phyloP scores from a whole-genome alignment of 2,329 filamentous ascomycete genomes.

The Penicillium expansum region DNA sequence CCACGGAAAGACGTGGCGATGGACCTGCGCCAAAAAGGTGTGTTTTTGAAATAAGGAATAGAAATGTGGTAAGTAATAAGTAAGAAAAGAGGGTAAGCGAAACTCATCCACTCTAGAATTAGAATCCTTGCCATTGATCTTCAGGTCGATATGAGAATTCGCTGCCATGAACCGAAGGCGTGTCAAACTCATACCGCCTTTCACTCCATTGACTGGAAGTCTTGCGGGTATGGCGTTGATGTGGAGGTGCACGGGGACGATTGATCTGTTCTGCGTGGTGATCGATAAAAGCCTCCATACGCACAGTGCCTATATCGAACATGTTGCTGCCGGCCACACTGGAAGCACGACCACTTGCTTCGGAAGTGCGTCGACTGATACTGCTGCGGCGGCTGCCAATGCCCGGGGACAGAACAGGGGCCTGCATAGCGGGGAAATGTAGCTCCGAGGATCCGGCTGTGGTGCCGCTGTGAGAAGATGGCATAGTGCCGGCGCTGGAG shows the following conservation, averaged over 20 bases:
- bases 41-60: neutral
- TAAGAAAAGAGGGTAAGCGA: neutral
- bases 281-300: constrained; percentile 96
- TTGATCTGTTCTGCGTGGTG: constrained; percentile 36
- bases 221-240: constrained; percentile 29
- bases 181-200: constrained; percentile 35
- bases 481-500: constrained; percentile 50
- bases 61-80: constrained; percentile 1
- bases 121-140: constrained; percentile 50
- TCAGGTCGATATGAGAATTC: constrained; percentile 42
- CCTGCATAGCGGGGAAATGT: constrained; percentile 39
- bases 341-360: constrained; percentile 48
- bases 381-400: constrained; percentile 40
- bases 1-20: neutral
- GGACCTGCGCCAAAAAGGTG: neutral
- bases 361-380: constrained; percentile 53
- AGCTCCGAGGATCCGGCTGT: constrained; percentile 62
- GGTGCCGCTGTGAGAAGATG: constrained; percentile 51
- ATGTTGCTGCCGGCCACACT: constrained; percentile 55
- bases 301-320: constrained; percentile 86
- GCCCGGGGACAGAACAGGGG: constrained; percentile 25
- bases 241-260: constrained; percentile 25
- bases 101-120: constrained; percentile 6
- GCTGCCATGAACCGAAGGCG: constrained; percentile 35
- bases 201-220: constrained; percentile 35